Evolutionary conservation across 2,329 filamentous ascomycete genomes (phyloP).

Genomic region (Aquanectria penicillioides): DNA sequence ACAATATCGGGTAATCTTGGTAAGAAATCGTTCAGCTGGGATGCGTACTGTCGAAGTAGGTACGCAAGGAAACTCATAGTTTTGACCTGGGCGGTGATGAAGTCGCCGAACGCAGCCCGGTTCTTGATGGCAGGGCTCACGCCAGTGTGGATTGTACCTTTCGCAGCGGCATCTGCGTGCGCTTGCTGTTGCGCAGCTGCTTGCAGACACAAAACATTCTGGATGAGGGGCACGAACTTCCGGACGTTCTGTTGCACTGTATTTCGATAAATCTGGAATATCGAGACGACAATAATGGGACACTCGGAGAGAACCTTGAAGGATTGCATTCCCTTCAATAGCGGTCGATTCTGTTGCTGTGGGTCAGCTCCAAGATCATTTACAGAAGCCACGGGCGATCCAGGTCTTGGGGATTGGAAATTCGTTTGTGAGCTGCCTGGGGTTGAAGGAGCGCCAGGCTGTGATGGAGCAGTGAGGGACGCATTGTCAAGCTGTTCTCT

Average conservation of each 20-base stretch:
- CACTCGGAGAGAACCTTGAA: constrained; percentile 99
- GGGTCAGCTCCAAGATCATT: constrained; percentile 82
- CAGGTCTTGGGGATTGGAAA: constrained; percentile 89
- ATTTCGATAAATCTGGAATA: constrained; percentile 90
- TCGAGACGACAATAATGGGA: constrained; percentile 97
- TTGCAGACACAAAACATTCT: constrained; percentile 86
- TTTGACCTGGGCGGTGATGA: constrained; percentile 98
- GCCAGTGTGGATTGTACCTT: constrained; percentile 87
- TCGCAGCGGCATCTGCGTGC: constrained; percentile 83
- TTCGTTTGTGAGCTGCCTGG: constrained; percentile 72
- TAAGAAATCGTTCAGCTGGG: constrained; percentile 88
- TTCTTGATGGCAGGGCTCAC: constrained; percentile 96
- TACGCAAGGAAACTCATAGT: constrained; percentile 99
- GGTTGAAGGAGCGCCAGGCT: constrained; percentile 71
- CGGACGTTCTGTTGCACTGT: constrained; percentile 88
- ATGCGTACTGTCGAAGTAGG: constrained; percentile 85
- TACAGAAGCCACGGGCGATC: constrained; percentile 85
- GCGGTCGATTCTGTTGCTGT: constrained; percentile 82
- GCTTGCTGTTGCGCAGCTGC: constrained; percentile 94
- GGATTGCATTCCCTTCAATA: constrained; percentile 95
- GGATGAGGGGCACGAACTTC: constrained; percentile 92
- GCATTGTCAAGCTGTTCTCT: constrained; percentile 91
- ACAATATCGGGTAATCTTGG: constrained; percentile 87
- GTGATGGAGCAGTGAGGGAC: constrained; percentile 61
- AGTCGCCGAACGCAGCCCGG: constrained; percentile 92